Percentiles rank a stretch among this genome's conserved stretches.
These are phyloP conservation scores for Microdochium trichocladiopsis DNA, from an alignment of 2,329 filamentous ascomycete species.

Conservation along the genomic window DNA sequence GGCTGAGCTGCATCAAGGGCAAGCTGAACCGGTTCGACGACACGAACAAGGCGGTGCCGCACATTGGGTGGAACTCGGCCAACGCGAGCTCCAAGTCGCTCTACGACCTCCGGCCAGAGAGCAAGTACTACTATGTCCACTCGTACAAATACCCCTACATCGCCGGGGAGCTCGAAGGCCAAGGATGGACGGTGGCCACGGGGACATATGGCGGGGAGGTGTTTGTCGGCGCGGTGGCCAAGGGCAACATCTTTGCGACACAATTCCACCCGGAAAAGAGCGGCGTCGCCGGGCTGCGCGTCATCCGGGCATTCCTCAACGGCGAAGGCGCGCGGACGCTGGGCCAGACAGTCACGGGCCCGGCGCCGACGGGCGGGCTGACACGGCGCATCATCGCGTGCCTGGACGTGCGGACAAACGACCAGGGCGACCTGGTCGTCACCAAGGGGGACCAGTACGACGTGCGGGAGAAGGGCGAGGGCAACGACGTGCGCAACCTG, in stretches of 20 bases:
- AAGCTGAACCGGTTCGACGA: constrained; percentile 71
- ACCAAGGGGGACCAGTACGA: constrained; percentile 99
- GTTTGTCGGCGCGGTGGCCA: constrained; percentile 85
- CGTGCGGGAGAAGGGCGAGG: constrained; percentile 75
- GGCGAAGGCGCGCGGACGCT: constrained; percentile 54
- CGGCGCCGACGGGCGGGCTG: constrained; percentile 53
- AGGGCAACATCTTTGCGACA: constrained; percentile 79
- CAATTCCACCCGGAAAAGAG: constrained; percentile 99
- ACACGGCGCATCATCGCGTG: constrained; percentile 95
- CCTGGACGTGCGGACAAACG: constrained; percentile 90
- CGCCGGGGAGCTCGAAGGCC: constrained; percentile 64
- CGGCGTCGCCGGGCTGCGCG: constrained; percentile 77
- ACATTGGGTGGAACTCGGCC: constrained; percentile 98
- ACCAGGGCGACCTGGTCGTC: constrained; percentile 89
- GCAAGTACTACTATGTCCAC: constrained; percentile 99
- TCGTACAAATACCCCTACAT: constrained; percentile 80
- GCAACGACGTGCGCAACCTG: constrained; percentile 74
- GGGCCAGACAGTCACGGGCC: constrained; percentile 18
- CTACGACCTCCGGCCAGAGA: constrained; percentile 71
- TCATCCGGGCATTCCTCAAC: constrained; percentile 80
- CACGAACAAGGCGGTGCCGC: constrained; percentile 80
- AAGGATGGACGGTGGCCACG: constrained; percentile 90
- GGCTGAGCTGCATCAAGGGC: constrained; percentile 68
- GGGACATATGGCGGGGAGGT: constrained; percentile 81
- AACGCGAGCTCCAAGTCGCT: constrained; percentile 52